Base-by-base conservation (phyloP, 116 monocot genomes). In the Posidonia oceanica region DNA sequence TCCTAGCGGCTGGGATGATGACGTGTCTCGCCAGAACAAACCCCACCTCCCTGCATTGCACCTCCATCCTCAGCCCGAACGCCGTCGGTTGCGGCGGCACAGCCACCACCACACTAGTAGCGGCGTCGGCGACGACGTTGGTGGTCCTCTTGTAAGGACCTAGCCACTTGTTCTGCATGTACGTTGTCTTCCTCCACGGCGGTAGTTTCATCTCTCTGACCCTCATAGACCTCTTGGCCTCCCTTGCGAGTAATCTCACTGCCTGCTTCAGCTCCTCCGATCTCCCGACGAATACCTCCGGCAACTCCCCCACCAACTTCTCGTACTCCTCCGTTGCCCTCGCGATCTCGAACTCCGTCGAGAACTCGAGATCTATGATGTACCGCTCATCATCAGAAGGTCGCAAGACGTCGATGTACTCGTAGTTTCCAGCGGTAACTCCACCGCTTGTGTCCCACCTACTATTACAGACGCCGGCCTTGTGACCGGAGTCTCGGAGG, bases 111-210 rank as follows among this genome's bases (percentile, higher is more conserved):
- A 38, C 16, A 3, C 55, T 15, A 15, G 57, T 21, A 3, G 2
- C 52, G 16, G 54, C 15, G 58, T 77, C 76, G 7, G 62, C 39
- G 0, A 80, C 81, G 59, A 85, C 68, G 3, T 77, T 71, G 78
- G 69, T 5, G 29, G 29, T 29, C 29, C 29, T 29, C 29, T 29
- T 29, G 29, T 29, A 29, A 29, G 29, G 29, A 1, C 85, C 85
- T 6, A 85, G 68, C 89, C 89, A 89, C 76, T 89, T 89, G 1
- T 83, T 81, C 40, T 63, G 39, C 79, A 89, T 53, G 76, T 83
- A 85, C 72, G 75, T 40, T 8, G 55, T 62, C 79, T 85, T 89
- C 70, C 89, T 70, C 89, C 89, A 89, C 21, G 89, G 89, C 37
- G 89, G 85, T 62, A 85, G 74, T 74, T 74, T 54, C 69, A 89